phyloP scores from a whole-genome alignment of 2,329 filamentous ascomycete genomes.

The Fusarium pseudoanthophilum region DNA sequence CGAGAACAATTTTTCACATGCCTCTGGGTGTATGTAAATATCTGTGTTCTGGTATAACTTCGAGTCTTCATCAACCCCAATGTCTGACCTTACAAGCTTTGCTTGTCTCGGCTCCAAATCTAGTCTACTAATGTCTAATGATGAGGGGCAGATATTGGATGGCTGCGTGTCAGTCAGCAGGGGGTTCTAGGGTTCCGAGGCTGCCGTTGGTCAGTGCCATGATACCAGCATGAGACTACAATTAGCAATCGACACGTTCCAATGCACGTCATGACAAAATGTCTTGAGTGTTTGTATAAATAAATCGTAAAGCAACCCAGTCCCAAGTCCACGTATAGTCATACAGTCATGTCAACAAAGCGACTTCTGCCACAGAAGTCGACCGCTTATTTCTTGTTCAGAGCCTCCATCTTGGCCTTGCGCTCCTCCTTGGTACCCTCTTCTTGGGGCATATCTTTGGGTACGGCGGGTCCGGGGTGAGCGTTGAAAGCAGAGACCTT shows the following conservation, averaged over 20 bases:
- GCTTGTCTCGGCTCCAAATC: constrained; percentile 5
- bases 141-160: constrained; percentile 17
- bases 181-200: constrained; percentile 24
- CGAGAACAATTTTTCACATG: background rate
- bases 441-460: constrained; percentile 62
- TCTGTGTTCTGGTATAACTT: background rate
- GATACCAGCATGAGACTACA: constrained; percentile 28
- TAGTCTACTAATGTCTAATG: background rate
- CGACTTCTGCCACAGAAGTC: background rate
- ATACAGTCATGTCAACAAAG: constrained; percentile 32
- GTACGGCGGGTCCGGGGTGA: constrained; percentile 67
- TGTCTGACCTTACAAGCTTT: background rate
- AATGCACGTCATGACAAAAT: constrained; percentile 1
- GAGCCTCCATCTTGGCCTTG: constrained; percentile 69
- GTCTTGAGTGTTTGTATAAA: constrained; percentile 16
- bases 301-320: constrained; percentile 13
- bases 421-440: constrained; percentile 77
- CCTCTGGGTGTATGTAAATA: background rate
- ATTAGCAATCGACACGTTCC: background rate
- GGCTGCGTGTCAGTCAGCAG: constrained; percentile 32
- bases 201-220: constrained; percentile 23
- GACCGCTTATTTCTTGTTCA: constrained; percentile 65
- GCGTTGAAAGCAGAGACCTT: constrained; percentile 65
- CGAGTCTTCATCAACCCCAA: background rate
- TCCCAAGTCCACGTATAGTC: constrained; percentile 30